phyloP scores from a whole-genome alignment of 257 asterid species.

The Fraxinus pennsylvanica region DNA sequence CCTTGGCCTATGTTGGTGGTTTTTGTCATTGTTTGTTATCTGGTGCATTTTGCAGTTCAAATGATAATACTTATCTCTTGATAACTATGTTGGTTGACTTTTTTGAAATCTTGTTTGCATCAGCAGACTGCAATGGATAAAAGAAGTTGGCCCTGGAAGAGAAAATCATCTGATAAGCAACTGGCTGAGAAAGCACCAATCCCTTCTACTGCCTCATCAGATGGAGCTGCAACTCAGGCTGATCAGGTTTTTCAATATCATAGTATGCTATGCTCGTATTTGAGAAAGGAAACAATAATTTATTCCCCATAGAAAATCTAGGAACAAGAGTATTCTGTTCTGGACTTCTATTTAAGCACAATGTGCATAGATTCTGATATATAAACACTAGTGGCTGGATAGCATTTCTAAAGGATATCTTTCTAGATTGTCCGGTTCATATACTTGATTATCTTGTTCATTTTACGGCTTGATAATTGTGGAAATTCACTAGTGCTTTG shows the following conservation, averaged over 20 bases:
- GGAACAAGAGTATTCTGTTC: background rate
- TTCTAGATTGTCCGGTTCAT: background rate
- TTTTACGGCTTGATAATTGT: background rate
- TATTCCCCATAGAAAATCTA: background rate
- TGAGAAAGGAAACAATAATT: background rate
- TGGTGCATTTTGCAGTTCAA: slow-evolving; percentile 17
- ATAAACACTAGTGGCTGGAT: background rate
- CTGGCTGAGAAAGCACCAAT: slow-evolving; percentile 53
- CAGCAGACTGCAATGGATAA: slow-evolving; percentile 64
- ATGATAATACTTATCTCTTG: background rate
- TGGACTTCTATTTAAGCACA: background rate
- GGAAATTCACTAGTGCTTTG: slow-evolving; percentile 9
- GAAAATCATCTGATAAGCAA: slow-evolving; percentile 83
- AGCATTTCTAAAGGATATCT: background rate
- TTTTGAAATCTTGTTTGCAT: slow-evolving; percentile 13
- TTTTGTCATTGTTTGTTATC: background rate
- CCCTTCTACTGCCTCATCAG: slow-evolving; percentile 46
- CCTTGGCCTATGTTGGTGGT: slow-evolving; percentile 15
- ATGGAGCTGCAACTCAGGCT: slow-evolving; percentile 39
- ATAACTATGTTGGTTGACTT: background rate
- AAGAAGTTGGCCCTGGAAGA: slow-evolving; percentile 99
- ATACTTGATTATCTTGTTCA: background rate
- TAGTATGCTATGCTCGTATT: slow-evolving; percentile 11
- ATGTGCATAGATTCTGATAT: background rate
- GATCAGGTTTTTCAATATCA: slow-evolving; percentile 55